These are phyloP conservation scores for Candida maris DNA, from an alignment of 805 yeast genomes.

Conservation along the genomic window DNA sequence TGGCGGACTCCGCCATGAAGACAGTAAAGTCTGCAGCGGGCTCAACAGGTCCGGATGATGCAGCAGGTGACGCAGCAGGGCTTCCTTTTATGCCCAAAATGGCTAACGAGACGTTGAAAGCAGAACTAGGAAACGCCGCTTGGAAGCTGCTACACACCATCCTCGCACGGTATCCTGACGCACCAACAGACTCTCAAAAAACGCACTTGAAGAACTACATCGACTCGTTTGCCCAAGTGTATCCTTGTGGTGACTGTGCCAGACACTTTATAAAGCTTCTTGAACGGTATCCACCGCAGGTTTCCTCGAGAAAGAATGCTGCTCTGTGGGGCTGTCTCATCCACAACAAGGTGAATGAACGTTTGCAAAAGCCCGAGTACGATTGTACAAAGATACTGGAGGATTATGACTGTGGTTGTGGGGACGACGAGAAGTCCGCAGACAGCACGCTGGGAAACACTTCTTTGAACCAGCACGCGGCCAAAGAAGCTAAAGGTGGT, in stretches of 20 bases:
- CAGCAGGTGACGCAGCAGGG: constrained; percentile 7
- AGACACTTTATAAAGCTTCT: constrained; percentile 76
- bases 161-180: constrained; percentile 86
- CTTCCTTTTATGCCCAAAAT: constrained; percentile 82
- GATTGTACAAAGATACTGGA: constrained; percentile 85
- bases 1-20: background rate
- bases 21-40: background rate
- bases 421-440: constrained; percentile 57
- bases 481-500: background rate
- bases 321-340: constrained; percentile 95
- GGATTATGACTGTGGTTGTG: constrained; percentile 97
- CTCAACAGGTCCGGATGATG: background rate
- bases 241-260: constrained; percentile 98
- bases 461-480: constrained; percentile 8
- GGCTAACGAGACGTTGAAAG: constrained; percentile 67
- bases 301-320: constrained; percentile 69
- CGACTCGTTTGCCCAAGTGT: constrained; percentile 78
- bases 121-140: constrained; percentile 84
- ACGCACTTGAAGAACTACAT: constrained; percentile 62
- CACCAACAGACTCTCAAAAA: constrained; percentile 63
- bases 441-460: constrained; percentile 31
- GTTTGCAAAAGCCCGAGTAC: constrained; percentile 64
- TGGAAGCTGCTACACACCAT: constrained; percentile 94
- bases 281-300: constrained; percentile 78
- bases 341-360: constrained; percentile 80